Evolutionary conservation across 306 rosid species (phyloP), one percentile per base, ranked within the genome.

Genomic region (Hippophae gyantsensis): DNA sequence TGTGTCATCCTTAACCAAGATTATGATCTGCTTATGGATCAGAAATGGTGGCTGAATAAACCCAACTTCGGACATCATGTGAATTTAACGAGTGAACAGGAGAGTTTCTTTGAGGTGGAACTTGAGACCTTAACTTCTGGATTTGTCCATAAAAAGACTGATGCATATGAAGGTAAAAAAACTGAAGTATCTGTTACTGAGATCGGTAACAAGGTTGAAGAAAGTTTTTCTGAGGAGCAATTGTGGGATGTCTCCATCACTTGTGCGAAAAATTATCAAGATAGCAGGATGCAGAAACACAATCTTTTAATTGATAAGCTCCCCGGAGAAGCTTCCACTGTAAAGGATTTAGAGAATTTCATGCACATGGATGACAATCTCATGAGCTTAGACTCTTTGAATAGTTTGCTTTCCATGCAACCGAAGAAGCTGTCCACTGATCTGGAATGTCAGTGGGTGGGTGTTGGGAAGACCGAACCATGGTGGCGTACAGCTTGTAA

Each of bases 401-500:
- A 51, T 65, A 66, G 70, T 66, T 63, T 54, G 53, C 64, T 64
- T 42, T 78, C 77, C 49, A 73, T 80, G 52, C 79, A 73, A 69
- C 62, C 66, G 55, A 75, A 68, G 72, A 69, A 46, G 65, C 49
- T 81, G 40, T 57, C 77, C 58, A 73, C 78, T 66, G 81, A 79
- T 73, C 12, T 75, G 63, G 83, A 83, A 54, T 74, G 84, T 9
- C 78, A 64, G 56, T 82, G 79, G 83, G 64, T 69, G 58, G 85
- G 67, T 18, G 38, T 70, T 53, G 83, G 76, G 74, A 86, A 79
- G 76, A 70, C 63, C 32, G 83, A 73, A 55, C 86, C 86, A 5
- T 86, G 97, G 90, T 90, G 97, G 97, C 87, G 83, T 42, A 75
- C 70, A 54, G 79, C 88, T 44, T 80, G 86, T 63, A 81, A 77